A percentile compares a stretch with the other conserved stretches of the same genome.
These are phyloP conservation scores for Mycena epipterygia DNA, from an alignment of 768 basidiomycete genomes.

Conservation along the genomic window DNA sequence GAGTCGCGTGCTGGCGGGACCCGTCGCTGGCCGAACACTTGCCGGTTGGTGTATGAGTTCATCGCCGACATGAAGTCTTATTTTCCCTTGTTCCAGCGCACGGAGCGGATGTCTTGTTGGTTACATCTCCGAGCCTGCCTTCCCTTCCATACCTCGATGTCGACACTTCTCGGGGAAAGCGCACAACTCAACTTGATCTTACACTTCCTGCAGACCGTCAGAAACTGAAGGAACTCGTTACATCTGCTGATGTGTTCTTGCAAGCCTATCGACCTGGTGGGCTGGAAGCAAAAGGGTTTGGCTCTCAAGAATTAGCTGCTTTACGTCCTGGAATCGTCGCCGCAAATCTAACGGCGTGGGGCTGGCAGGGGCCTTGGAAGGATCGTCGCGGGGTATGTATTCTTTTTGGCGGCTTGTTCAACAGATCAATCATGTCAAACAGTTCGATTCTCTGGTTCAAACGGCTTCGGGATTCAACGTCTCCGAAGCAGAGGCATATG, in stretches of 20 bases:
- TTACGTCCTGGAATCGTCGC: conserved; percentile 63
- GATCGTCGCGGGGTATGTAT: conserved; percentile 62
- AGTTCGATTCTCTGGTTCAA: conserved; percentile 79
- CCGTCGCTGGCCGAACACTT: conserved; percentile 67
- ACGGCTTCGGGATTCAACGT: conserved; percentile 71
- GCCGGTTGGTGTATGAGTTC: conserved; percentile 55
- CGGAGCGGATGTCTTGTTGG: conserved; percentile 68
- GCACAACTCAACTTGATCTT: conserved; percentile 73
- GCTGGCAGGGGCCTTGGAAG: conserved; percentile 70
- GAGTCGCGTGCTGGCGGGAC: conserved; percentile 71
- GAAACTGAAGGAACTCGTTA: conserved; percentile 52
- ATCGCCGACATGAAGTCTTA: neutral
- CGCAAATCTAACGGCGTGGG: conserved; percentile 69
- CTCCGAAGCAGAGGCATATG: conserved; percentile 67
- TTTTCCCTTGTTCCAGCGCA: conserved; percentile 52
- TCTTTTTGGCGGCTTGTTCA: neutral
- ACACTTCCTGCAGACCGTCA: conserved; percentile 45
- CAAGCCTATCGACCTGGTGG: conserved; percentile 72
- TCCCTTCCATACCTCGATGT: conserved; percentile 63
- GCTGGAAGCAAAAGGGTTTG: conserved; percentile 63
- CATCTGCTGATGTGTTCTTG: conserved; percentile 68
- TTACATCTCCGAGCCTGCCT: conserved; percentile 70
- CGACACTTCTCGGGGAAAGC: conserved; percentile 75
- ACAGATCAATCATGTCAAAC: conserved; percentile 2
- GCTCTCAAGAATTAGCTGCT: conserved; percentile 52